phyloP scores from a whole-genome alignment of 2,329 filamentous ascomycete genomes.

The Neonectria ditissima region DNA sequence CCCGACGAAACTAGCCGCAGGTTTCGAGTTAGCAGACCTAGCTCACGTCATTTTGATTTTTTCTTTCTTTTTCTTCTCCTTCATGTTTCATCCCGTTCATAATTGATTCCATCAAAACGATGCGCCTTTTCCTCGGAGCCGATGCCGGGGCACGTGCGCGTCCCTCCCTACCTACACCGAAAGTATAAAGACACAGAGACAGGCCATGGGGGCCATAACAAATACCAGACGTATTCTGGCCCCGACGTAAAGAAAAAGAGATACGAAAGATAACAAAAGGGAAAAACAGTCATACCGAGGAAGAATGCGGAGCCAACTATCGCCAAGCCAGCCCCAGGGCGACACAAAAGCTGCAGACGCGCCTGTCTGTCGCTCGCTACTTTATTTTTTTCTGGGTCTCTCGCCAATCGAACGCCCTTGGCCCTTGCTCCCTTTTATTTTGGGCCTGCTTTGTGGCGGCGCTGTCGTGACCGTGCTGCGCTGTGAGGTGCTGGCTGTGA shows the following conservation, averaged over 20 bases:
- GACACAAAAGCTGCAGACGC: neutral
- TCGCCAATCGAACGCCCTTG: conserved; percentile 1
- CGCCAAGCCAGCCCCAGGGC: conserved; percentile 3
- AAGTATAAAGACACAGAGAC: neutral
- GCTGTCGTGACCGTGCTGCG: conserved; percentile 21
- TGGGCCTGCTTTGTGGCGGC: neutral
- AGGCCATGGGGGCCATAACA: neutral
- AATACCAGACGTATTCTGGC: neutral
- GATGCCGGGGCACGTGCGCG: neutral
- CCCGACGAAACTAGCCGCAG: neutral
- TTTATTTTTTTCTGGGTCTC: neutral
- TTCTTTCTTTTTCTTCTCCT: neutral
- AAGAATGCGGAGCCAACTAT: neutral
- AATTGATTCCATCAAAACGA: neutral
- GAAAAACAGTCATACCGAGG: neutral
- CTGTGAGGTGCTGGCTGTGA: conserved; percentile 35
- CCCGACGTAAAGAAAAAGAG: neutral
- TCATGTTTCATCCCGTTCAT: neutral
- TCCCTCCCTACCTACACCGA: neutral
- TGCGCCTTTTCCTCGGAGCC: neutral
- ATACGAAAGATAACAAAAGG: neutral
- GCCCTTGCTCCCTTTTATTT: neutral
- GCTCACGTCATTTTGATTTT: neutral
- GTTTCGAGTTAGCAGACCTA: neutral
- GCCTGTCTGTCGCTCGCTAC: neutral